These are phyloP conservation scores for Aspergillus leporis DNA, from an alignment of 495 filamentous ascomycete genomes.

Conservation along the genomic window DNA sequence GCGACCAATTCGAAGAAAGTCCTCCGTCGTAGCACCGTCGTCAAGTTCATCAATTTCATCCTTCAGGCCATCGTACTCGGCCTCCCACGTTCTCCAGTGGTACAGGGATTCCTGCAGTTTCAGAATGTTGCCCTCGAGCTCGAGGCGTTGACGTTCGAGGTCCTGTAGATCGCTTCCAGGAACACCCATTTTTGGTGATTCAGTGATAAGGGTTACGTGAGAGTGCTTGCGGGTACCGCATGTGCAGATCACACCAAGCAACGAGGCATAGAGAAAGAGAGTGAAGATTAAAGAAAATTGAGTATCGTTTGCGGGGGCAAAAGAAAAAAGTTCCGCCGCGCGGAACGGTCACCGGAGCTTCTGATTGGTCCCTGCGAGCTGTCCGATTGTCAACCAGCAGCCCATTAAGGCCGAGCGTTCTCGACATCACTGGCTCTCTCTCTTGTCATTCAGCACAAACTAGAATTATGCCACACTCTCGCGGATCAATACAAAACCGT, in stretches of 20 bases:
- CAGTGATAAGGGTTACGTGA: not conserved
- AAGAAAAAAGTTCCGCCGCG: constrained; percentile 25
- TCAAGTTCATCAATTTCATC: constrained; percentile 66
- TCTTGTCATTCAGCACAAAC: constrained; percentile 8
- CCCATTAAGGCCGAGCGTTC: not conserved
- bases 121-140: constrained; percentile 72
- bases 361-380: constrained; percentile 29
- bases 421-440: constrained; percentile 9
- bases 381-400: not conserved
- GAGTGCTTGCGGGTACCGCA: not conserved
- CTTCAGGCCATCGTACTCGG: constrained; percentile 86
- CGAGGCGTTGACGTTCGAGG: constrained; percentile 72
- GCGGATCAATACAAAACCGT: constrained; percentile 33
- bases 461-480: constrained; percentile 33
- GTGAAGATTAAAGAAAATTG: constrained; percentile 11
- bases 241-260: not conserved
- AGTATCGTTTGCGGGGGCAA: constrained; percentile 16
- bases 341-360: constrained; percentile 17
- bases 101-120: constrained; percentile 74
- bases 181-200: constrained; percentile 32
- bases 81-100: constrained; percentile 87
- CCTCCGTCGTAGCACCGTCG: constrained; percentile 47
- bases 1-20: constrained; percentile 51
- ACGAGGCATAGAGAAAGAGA: constrained; percentile 6
- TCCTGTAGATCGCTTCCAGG: constrained; percentile 34